Evolutionary conservation across 73 alveolate genomes (phyloP), one percentile per base, ranked within the genome.

Genomic region (Symbiodinium natans): DNA sequence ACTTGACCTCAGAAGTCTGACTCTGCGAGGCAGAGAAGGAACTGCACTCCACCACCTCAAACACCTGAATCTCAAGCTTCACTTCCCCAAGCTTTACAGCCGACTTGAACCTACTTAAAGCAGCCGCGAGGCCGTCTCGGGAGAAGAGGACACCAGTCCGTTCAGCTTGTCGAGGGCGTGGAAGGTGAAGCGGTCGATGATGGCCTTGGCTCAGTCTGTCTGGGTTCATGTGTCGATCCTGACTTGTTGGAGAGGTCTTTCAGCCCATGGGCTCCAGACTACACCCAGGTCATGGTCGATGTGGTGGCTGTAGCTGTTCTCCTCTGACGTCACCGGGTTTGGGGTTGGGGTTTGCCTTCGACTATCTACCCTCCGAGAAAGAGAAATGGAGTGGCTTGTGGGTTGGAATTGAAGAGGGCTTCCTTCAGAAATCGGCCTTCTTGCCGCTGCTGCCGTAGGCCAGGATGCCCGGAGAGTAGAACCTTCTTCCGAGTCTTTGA

Each of bases 241-340:
- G n/a, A n/a, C n/a, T n/a, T n/a, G n/a, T n/a, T n/a, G n/a, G n/a
- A n/a, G n/a, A n/a, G n/a, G n/a, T n/a, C n/a, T n/a, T n/a, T n/a
- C n/a, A n/a, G n/a, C n/a, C 59, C 59, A 6, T 74, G 6, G 31
- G 84, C 43, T 43, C 29, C 43, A 13, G 29, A 33, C 93, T 8
- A 93, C 86, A 1, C 99, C 99, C 38, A 93, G 75, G 42, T 77
- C 93, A 10, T 38, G 82, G 52, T 93, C 99, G 93, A 82, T 52
- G 86, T 93, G 99, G 86, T 93, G 99, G 93, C 93, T 74, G 86
- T 93, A 93, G 99, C 93, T 80, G 86, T 82, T 93, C 86, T 93
- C 99, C 95, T 88, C 59, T 46, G 59, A 46, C 21, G 59, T 13
- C 59, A 46, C 13, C 6, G 59, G 59, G 59, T 46, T 46, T 46